Conservation (phyloP, 371 early-diverging fungal species). For the Batkoa obscura region DNA sequence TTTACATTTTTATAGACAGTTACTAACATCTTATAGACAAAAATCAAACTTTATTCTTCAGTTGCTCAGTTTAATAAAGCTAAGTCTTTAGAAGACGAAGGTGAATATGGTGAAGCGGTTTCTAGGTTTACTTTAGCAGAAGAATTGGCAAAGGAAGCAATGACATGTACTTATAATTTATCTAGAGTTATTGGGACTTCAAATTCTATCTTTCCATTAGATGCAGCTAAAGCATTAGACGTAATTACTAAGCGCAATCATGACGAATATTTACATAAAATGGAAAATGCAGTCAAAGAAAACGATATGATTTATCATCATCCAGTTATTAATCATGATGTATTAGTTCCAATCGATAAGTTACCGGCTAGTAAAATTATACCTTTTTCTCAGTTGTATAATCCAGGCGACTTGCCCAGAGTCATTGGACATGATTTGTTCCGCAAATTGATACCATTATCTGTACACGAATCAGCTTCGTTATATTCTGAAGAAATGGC, state of each 20-base stretch:
- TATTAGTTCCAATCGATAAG: conserved; percentile 64
- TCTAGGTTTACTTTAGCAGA: conserved; percentile 61
- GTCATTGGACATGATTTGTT: conserved; percentile 76
- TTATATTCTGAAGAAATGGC: conserved; percentile 91
- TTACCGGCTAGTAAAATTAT: conserved; percentile 51
- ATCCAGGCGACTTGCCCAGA: conserved; percentile 40
- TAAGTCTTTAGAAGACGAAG: conserved; percentile 47
- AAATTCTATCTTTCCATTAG: conserved; percentile 20
- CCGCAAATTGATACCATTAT: conserved; percentile 63
- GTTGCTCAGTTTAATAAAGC: conserved; percentile 67
- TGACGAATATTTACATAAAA: conserved; percentile 36
- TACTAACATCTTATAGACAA: conserved; percentile 12
- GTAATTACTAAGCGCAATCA: conserved; percentile 39
- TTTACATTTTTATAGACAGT: not conserved
- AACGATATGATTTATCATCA: conserved; percentile 94
- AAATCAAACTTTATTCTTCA: conserved; percentile 68
- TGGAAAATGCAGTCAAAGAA: conserved; percentile 43
- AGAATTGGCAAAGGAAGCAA: conserved; percentile 60
- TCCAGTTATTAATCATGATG: conserved; percentile 53
- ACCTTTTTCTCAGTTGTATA: conserved; percentile 53
- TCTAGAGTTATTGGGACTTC: conserved; percentile 14
- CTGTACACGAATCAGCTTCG: conserved; percentile 77
- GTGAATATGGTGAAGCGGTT: conserved; percentile 70
- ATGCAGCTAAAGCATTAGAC: conserved; percentile 31
- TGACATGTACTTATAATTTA: conserved; percentile 31